Conservation (phyloP, 2,329 filamentous ascomycete species). For the Helotiales sp. region DNA sequence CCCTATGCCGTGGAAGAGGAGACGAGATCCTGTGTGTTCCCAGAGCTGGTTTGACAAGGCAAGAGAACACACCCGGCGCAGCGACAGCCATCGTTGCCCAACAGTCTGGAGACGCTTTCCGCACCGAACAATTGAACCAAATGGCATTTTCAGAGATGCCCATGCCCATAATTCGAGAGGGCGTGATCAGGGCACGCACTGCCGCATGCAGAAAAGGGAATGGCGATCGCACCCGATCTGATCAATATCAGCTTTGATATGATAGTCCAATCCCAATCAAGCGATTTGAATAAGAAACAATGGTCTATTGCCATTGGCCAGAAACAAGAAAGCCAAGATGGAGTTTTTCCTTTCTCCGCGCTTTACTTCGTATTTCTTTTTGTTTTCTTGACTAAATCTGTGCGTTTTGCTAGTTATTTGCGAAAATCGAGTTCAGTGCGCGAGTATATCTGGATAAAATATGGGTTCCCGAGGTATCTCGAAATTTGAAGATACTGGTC, state of each 20-base stretch:
- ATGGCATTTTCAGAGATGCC: constrained; percentile 7
- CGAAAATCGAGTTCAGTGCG: not conserved
- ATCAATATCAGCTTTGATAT: not conserved
- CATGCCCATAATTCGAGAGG: not conserved
- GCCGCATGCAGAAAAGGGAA: constrained; percentile 3
- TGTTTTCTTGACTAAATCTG: not conserved
- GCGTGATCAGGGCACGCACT: not conserved
- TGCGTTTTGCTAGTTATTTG: not conserved
- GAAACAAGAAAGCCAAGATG: not conserved
- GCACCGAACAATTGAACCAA: not conserved
- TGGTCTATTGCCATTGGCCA: not conserved
- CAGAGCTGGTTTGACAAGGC: not conserved
- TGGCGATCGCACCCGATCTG: not conserved
- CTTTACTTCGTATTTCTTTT: not conserved
- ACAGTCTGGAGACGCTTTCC: not conserved
- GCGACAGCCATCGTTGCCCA: not conserved
- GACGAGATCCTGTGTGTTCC: not conserved
- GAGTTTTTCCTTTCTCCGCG: not conserved
- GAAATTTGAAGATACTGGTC: too few species aligned
- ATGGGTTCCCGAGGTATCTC: not conserved
- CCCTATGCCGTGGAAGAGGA: not conserved
- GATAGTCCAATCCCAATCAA: not conserved
- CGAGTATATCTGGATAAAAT: not conserved
- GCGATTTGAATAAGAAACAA: not conserved
- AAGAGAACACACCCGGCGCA: not conserved